Percentiles rank a stretch among this genome's conserved stretches.
Evolutionary conservation across 306 rosid genomes (phyloP).

Genomic region (Calophaca sinica): DNA sequence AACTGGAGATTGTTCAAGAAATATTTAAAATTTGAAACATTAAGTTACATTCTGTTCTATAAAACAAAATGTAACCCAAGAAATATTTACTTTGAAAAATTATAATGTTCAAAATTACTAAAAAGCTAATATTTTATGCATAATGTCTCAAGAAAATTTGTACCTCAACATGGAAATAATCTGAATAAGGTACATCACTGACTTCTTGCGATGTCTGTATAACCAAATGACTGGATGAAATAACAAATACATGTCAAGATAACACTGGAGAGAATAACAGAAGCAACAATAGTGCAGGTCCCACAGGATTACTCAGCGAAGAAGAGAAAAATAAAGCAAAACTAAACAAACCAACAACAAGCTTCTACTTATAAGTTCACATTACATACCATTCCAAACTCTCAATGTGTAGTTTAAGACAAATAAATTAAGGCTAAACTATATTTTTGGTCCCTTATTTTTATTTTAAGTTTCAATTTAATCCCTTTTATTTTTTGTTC

Average conservation of each 20-base stretch:
- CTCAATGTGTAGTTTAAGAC: slow-evolving; percentile 5
- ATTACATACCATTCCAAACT: slow-evolving; percentile 30
- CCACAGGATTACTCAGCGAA: slow-evolving; percentile 12
- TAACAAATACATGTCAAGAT: slow-evolving; percentile 48
- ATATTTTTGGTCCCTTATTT: too few species aligned
- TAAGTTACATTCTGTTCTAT: too few species aligned
- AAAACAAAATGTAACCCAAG: too few species aligned
- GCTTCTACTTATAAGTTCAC: slow-evolving; percentile 23
- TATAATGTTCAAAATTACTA: slow-evolving; percentile 26
- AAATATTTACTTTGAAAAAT: neutral
- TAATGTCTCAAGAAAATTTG: slow-evolving; percentile 33
- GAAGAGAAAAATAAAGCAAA: neutral
- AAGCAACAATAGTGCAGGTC: slow-evolving; percentile 6
- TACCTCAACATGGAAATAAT: slow-evolving; percentile 96
- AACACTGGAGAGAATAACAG: neutral
- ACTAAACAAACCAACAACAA: slow-evolving; percentile 4
- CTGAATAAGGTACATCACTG: slow-evolving; percentile 87
- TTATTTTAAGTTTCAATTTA: too few species aligned
- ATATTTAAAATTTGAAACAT: neutral
- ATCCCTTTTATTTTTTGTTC: too few species aligned
- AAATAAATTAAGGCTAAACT: neutral
- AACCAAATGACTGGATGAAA: slow-evolving; percentile 81
- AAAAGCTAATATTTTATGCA: slow-evolving; percentile 25
- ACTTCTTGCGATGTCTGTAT: slow-evolving; percentile 90
- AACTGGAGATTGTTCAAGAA: slow-evolving; percentile 17